phyloP scores from a whole-genome alignment of 2,329 filamentous ascomycete genomes.

The Meredithiella fracta region DNA sequence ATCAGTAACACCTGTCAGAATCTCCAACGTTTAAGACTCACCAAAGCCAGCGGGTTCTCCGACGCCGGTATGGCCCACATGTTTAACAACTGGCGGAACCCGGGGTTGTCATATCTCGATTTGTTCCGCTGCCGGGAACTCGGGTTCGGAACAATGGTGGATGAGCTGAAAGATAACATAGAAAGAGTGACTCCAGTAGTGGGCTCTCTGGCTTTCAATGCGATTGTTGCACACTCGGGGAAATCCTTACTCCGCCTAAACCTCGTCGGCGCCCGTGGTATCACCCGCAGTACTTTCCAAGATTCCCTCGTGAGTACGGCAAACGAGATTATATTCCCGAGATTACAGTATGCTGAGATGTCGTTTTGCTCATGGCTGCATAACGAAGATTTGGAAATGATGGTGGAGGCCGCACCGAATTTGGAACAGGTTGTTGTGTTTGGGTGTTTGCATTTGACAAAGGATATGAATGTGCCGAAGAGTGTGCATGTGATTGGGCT shows the following conservation, averaged over 20 bases:
- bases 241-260: conserved; percentile 48
- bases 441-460: conserved; percentile 45
- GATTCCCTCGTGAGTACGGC: conserved; percentile 53
- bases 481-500: conserved; percentile 41
- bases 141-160: conserved; percentile 46
- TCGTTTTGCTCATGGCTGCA: conserved; percentile 58
- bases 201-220: conserved; percentile 57
- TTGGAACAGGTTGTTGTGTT: conserved; percentile 45
- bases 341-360: conserved; percentile 56
- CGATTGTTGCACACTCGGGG: conserved; percentile 74
- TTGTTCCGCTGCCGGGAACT: conserved; percentile 62
- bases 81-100: conserved; percentile 63
- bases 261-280: conserved; percentile 72
- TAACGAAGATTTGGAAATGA: conserved; percentile 44
- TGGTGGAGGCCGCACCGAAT: conserved; percentile 48
- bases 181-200: conserved; percentile 46
- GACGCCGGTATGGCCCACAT: conserved; percentile 57
- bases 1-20: conserved; percentile 54
- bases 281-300: conserved; percentile 54
- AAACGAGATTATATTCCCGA: conserved; percentile 41
- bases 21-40: conserved; percentile 65
- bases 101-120: conserved; percentile 52
- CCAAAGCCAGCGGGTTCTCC: conserved; percentile 57
- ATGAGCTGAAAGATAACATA: conserved; percentile 19
- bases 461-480: conserved; percentile 34